Conservation (phyloP, 169 alveolate species). For the Perkinsus chesapeaki region DNA sequence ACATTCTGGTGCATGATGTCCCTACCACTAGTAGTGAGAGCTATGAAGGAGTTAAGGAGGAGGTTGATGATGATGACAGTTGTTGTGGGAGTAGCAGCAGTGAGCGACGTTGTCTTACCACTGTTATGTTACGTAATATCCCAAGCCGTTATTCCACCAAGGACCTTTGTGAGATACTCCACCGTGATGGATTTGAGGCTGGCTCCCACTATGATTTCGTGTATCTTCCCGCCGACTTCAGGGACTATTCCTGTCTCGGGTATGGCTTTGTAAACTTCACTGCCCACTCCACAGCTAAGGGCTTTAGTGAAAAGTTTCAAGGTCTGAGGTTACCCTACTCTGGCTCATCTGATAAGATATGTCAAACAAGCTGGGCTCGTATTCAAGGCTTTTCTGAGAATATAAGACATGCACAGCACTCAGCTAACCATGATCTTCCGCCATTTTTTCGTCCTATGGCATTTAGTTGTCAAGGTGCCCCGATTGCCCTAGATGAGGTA, state of each 20-base stretch:
- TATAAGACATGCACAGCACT: background rate
- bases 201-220: background rate
- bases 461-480: background rate
- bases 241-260: background rate
- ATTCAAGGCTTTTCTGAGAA: background rate
- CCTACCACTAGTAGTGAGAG: background rate
- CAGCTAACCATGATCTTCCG: background rate
- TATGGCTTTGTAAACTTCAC: background rate
- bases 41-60: no score
- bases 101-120: background rate
- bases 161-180: background rate
- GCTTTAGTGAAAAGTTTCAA: background rate
- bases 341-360: background rate
- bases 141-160: background rate
- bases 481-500: background rate
- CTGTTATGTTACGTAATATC: background rate
- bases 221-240: background rate
- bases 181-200: background rate
- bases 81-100: background rate
- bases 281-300: background rate
- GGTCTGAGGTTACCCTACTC: background rate
- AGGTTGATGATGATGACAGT: background rate
- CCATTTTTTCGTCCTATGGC: background rate
- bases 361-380: background rate
- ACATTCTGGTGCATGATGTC: background rate